phyloP scores from a whole-genome alignment of 768 basidiomycete genomes.

The Lactifluus hygrophoroides region DNA sequence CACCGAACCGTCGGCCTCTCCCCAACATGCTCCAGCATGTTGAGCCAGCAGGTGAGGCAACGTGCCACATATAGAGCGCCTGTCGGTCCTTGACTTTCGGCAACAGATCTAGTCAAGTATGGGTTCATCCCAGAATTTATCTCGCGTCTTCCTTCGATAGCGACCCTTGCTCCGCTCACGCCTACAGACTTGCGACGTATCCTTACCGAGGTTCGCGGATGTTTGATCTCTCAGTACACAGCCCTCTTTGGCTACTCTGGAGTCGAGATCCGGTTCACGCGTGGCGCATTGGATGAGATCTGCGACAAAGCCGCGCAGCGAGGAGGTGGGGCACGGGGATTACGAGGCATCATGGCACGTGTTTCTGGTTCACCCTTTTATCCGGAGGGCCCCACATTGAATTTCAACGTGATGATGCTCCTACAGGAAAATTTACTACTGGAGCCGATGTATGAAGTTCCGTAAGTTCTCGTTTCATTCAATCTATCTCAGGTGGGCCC shows the following conservation, averaged over 20 bases:
- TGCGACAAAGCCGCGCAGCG: conserved; percentile 69
- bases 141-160: conserved; percentile 86
- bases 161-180: conserved; percentile 72
- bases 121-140: conserved; percentile 97
- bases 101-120: conserved; percentile 70
- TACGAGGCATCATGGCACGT: conserved; percentile 79
- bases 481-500: neutral
- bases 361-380: conserved; percentile 2
- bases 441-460: conserved; percentile 90
- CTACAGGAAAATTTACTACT: conserved; percentile 67
- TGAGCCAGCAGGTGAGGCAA: conserved; percentile 52
- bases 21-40: conserved; percentile 55
- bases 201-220: conserved; percentile 86
- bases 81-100: neutral
- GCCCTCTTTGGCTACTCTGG: conserved; percentile 78
- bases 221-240: conserved; percentile 83
- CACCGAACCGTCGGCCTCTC: conserved; percentile 53
- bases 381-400: neutral
- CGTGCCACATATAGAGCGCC: neutral
- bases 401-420: neutral
- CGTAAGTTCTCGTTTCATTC: conserved; percentile 44
- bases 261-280: conserved; percentile 82
- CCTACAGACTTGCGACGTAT: conserved; percentile 80
- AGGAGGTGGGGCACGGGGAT: conserved; percentile 84
- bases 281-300: conserved; percentile 69